Base-by-base conservation (phyloP, 139 green algal species). In the Ostreobium quekettii region DNA sequence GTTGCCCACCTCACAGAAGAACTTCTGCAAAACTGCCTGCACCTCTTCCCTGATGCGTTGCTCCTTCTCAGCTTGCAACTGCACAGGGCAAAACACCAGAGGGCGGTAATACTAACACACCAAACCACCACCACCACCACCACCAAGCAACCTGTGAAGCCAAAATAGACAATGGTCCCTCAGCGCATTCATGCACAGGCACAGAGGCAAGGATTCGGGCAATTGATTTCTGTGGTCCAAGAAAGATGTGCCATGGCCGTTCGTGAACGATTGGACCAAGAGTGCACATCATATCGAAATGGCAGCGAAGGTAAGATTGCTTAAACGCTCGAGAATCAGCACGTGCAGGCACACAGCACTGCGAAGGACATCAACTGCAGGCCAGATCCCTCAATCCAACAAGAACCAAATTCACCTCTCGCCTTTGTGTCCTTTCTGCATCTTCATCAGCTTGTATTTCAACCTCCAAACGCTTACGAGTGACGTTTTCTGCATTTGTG, bases 361-460 rank as follows among this genome's bases (percentile, higher is more conserved):
- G 15, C 39, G 57, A 36, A 30, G 35, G 28, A 6, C 4, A 4
- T 26, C n/a, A 5, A 59, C 22, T 26, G 3, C 22, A 42, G 19
- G 26, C 15, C 4, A 59, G 62, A 32, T 71, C 48, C 47, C 64
- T 63, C 35, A 28, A 47, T 47, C 36, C 4, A 26, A 63, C 64
- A 49, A 24, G 5, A 66, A 38, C 19, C 29, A 38, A 53, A 30
- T 73, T 1, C 47, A 90, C 86, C 86, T 91, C 83, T 38, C 87
- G 79, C 49, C 73, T 66, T 36, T 74, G 32, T 29, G 47, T 60
- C 2, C 81, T 60, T 11, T 89, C 83, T 36, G 87, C 81, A 19
- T 88, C 84, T 68, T 96, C 89, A 7, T 87, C 79, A 2, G 84
- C 85, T 60, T 90, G 84, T n/a, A 96, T 73, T 76, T 96, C 90